Percentiles rank a stretch among this genome's conserved stretches.
phyloP scores from a whole-genome alignment of 306 rosid genomes.

The Quercus parvula region DNA sequence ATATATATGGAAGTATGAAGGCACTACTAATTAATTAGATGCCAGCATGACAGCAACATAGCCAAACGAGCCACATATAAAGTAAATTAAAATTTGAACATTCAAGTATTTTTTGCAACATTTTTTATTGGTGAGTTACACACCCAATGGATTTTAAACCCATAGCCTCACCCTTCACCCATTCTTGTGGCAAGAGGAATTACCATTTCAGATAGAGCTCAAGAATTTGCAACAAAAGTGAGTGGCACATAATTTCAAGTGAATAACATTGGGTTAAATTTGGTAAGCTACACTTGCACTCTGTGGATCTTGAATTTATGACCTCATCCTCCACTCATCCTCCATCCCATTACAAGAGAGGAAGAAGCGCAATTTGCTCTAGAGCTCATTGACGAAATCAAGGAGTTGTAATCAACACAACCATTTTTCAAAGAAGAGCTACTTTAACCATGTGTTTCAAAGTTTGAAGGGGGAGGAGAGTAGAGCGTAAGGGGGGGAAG shows the following conservation, averaged over 20 bases:
- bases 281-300: too few species aligned
- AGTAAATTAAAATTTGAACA: neutral
- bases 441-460: neutral
- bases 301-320: too few species aligned
- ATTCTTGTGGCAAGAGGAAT: too few species aligned
- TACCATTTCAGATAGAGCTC: too few species aligned
- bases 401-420: neutral
- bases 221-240: neutral
- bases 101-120: neutral
- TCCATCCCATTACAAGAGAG: too few species aligned
- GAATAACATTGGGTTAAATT: neutral
- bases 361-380: too few species aligned
- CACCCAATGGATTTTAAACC: neutral
- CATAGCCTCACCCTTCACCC: too few species aligned
- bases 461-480: too few species aligned
- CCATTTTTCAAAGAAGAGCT: neutral
- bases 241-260: neutral
- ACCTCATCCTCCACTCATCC: too few species aligned
- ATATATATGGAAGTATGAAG: neutral
- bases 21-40: conserved; percentile 19
- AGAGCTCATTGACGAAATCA: neutral
- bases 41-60: conserved; percentile 6
- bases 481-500: too few species aligned
- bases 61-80: neutral
- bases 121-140: neutral